Conservation (phyloP, 768 basidiomycete genomes). For the Gautieria morchelliformis region DNA sequence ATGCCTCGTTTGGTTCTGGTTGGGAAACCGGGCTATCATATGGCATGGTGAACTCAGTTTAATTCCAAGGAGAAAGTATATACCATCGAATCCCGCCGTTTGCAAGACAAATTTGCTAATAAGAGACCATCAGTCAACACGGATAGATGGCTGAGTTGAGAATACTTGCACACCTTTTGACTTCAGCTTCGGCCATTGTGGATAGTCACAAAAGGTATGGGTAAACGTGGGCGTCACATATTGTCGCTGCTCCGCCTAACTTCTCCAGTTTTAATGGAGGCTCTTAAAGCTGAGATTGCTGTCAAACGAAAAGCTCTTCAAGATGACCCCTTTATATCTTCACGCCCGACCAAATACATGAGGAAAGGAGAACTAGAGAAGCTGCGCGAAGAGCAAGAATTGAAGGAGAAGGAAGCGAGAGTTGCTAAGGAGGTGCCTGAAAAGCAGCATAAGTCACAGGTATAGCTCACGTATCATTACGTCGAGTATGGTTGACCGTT, state of each 20-base stretch:
- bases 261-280: conserved; percentile 52
- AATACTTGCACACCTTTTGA: neutral
- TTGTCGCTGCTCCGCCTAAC: neutral
- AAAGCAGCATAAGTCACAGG: conserved; percentile 15
- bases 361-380: conserved; percentile 84
- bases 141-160: neutral
- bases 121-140: neutral
- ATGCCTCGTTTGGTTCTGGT: conserved; percentile 92
- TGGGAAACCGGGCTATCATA: conserved; percentile 72
- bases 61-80: conserved; percentile 14
- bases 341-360: conserved; percentile 78
- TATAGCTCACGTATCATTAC: neutral
- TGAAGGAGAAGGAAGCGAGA: conserved; percentile 36
- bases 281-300: conserved; percentile 81
- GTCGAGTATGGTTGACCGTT: neutral
- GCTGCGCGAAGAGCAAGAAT: conserved; percentile 38
- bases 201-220: conserved; percentile 23
- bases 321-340: conserved; percentile 27
- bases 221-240: neutral
- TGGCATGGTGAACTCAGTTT: conserved; percentile 1
- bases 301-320: conserved; percentile 73
- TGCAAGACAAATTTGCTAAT: conserved; percentile 79
- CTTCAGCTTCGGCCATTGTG: conserved; percentile 38
- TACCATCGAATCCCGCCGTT: conserved; percentile 92
- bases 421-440: conserved; percentile 19